Base-by-base conservation (phyloP, 768 basidiomycete genomes). In the Coprinopsis sp. region DNA sequence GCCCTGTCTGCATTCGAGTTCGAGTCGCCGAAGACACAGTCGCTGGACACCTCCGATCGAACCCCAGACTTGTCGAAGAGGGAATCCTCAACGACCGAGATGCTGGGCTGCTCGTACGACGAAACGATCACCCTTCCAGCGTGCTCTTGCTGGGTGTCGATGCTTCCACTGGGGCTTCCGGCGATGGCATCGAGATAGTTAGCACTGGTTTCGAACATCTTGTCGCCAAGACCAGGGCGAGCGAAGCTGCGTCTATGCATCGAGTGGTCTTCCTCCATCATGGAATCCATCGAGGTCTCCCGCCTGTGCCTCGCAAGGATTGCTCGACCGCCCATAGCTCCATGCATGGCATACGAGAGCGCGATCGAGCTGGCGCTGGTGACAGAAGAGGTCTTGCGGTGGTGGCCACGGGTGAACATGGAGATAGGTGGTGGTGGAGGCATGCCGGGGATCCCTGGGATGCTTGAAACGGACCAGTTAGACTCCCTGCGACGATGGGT, bases 171-270 rank as follows among this genome's bases (percentile, higher is more conserved):
- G 1, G 86, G 84, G 0, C 86, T 87, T 0, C 77, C 83, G 1
- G 82, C 76, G 50, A 89, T 87, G 0, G 84, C 67, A 0, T 71
- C 59, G 22, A 89, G 69, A 0, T 83, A 77, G 49, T 75, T 70
- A 1, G 72, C 76, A 37, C 70, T 78, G 6, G 54, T 80, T 29
- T 85, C 81, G 51, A 91, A 86, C 89, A 91, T 91, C 74, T 90
- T 91, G 62, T 91, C 89, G 1, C 89, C 88, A 3, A 91, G 60
- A 2, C 82, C 86, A 2, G 89, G 89, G 8, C 88, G 76, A 2
- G 74, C 79, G 1, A 85, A 62, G n/a, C 74, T 68, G 53, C 69
- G 6, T 6, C 19, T 8, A 25, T 39, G 23, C 40, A 28, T 42
- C 40, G 40, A 42, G 13, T 27, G 16, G 22, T 23, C 37, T 10